Conservation (phyloP, 2,329 filamentous ascomycete genomes). For the Xylariaceae sp. region DNA sequence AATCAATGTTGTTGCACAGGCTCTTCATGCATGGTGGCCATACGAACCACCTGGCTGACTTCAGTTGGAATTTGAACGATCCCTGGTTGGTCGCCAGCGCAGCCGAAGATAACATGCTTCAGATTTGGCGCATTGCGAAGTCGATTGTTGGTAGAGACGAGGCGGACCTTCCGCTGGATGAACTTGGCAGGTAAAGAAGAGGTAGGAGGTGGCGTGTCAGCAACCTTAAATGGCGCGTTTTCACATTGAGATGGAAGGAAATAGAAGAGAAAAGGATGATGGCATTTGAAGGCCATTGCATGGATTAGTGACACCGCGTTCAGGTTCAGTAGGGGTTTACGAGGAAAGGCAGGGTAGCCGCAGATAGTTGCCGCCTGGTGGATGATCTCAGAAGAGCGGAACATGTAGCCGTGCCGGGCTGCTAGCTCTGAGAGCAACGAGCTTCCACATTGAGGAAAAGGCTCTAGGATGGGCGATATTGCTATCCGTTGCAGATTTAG, state of each 20-base stretch:
- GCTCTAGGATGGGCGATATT: not conserved
- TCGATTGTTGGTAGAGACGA: slow-evolving; percentile 75
- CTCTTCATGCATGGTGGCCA: slow-evolving; percentile 99
- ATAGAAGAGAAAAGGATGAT: not conserved
- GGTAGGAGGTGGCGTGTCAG: too few relatives aligned
- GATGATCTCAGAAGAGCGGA: slow-evolving; percentile 13
- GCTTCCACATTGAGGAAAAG: not conserved
- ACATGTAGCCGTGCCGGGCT: slow-evolving; percentile 3
- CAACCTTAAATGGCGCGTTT: too few relatives aligned
- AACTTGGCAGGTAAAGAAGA: slow-evolving; percentile 58
- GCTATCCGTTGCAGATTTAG: not conserved
- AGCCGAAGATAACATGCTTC: slow-evolving; percentile 92
- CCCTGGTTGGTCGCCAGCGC: slow-evolving; percentile 95
- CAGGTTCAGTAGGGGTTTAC: slow-evolving; percentile 7
- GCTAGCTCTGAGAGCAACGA: slow-evolving; percentile 7
- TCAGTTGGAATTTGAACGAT: slow-evolving; percentile 95
- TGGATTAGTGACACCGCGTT: slow-evolving; percentile 3
- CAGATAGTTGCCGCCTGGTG: slow-evolving; percentile 14
- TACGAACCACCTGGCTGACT: slow-evolving; percentile 93
- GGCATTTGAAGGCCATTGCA: not conserved
- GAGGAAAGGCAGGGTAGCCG: slow-evolving; percentile 14
- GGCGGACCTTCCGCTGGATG: slow-evolving; percentile 68
- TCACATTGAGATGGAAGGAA: not conserved
- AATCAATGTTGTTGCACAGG: slow-evolving; percentile 45
- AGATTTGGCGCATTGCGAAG: slow-evolving; percentile 86